Conservation (phyloP, 1,284 basidiomycete species). For the Cystobasidium sp. region DNA sequence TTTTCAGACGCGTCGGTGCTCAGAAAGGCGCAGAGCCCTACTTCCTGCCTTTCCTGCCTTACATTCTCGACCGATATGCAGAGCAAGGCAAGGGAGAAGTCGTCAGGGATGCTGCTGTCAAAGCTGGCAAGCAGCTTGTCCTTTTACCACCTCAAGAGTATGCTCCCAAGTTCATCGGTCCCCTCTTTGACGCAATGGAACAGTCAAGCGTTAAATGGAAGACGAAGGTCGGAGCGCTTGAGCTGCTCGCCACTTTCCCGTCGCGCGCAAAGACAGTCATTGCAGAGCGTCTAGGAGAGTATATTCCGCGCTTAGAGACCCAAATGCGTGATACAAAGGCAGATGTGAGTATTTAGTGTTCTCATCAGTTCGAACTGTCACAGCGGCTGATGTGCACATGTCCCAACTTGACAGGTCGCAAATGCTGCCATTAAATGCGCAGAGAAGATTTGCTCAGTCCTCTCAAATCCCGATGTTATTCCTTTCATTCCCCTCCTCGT, state of each 20-base stretch:
- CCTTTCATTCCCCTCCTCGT: conserved; percentile 90
- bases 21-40: conserved; percentile 80
- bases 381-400: conserved; percentile 26
- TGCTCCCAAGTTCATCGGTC: conserved; percentile 70
- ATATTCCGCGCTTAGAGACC: conserved; percentile 83
- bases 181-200: conserved; percentile 74
- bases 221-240: conserved; percentile 90
- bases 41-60: conserved; percentile 75
- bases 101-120: conserved; percentile 77
- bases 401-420: conserved; percentile 67
- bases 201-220: conserved; percentile 82
- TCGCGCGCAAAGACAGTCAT: conserved; percentile 72
- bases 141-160: conserved; percentile 85
- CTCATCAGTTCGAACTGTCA: conserved; percentile 26
- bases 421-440: conserved; percentile 88
- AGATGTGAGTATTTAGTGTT: conserved; percentile 66
- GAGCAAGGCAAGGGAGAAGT: conserved; percentile 85
- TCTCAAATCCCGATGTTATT: conserved; percentile 91
- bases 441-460: conserved; percentile 85
- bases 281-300: conserved; percentile 78
- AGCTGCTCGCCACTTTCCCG: conserved; percentile 58
- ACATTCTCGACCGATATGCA: conserved; percentile 83
- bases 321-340: conserved; percentile 98
- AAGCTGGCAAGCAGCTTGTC: conserved; percentile 82
- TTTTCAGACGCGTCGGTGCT: conserved; percentile 56